These are phyloP conservation scores for Pseudocercospora musae DNA, from an alignment of 2,329 filamentous ascomycete genomes.

Conservation along the genomic window DNA sequence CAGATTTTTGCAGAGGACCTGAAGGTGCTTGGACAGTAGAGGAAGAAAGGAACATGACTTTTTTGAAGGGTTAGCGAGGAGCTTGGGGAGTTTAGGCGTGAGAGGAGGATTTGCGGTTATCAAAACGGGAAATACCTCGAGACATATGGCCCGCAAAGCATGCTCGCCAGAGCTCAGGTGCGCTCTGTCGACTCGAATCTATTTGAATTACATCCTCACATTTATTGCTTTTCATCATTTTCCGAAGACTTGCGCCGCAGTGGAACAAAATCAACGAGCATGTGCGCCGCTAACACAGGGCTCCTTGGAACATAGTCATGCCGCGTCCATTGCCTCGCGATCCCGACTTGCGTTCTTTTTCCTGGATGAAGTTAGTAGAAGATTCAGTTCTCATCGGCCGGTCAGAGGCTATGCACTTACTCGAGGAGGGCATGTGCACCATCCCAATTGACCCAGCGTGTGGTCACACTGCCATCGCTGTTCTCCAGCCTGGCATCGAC, in stretches of 20 bases:
- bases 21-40: constrained; percentile 44
- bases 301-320: too few species aligned
- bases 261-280: background rate
- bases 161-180: background rate
- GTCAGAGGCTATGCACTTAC: background rate
- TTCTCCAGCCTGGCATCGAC: background rate
- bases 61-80: constrained; percentile 29
- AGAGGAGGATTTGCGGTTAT: background rate
- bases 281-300: too few species aligned
- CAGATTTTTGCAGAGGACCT: constrained; percentile 38
- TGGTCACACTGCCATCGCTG: background rate
- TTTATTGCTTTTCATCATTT: too few species aligned
- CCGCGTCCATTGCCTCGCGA: too few species aligned
- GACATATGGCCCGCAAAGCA: background rate
- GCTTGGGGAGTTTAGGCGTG: constrained; percentile 15
- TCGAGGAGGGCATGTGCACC: background rate
- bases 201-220: background rate
- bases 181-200: background rate
- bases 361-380: background rate
- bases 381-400: background rate
- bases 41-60: background rate
- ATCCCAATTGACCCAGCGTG: background rate
- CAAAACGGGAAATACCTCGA: background rate
- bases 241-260: background rate
- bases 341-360: too few species aligned